Evolutionary conservation across 441 rosid genomes (phyloP).

Genomic region (Adansonia madagascariensis): DNA sequence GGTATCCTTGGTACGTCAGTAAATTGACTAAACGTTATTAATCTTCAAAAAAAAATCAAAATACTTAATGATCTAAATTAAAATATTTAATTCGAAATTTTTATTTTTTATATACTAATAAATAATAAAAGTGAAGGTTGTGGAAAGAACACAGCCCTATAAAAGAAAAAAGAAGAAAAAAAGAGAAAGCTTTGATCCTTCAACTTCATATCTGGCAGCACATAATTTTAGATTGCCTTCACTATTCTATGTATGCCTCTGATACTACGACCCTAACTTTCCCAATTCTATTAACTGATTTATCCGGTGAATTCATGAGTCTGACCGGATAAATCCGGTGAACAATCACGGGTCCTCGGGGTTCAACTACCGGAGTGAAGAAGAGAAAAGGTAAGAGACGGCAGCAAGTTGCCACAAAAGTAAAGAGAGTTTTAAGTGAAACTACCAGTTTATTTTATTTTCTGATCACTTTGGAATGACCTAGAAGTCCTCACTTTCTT

Average conservation of each 20-base stretch:
- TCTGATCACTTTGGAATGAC: conserved; percentile 10
- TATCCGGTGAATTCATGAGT: conserved; percentile 31
- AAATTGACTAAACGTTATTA: no score
- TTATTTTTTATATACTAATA: no score
- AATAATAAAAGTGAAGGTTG: conserved; percentile 15
- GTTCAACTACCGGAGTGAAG: conserved; percentile 41
- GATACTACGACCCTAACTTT: background rate
- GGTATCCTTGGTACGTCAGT: no score
- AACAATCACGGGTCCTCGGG: conserved; percentile 54
- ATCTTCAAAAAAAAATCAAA: no score
- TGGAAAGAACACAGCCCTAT: conserved; percentile 6
- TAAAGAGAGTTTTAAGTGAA: conserved; percentile 22
- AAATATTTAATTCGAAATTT: no score
- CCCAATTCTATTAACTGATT: conserved; percentile 25
- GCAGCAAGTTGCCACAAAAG: conserved; percentile 46
- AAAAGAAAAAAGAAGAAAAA: no score
- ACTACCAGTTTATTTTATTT: conserved; percentile 30
- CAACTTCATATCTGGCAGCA: conserved; percentile 82
- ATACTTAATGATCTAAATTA: no score
- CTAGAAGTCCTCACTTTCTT: conserved; percentile 23
- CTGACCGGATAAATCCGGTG: conserved; percentile 38
- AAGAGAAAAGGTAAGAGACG: conserved; percentile 32
- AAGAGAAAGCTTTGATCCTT: conserved; percentile 69
- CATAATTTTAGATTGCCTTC: conserved; percentile 44
- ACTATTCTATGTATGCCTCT: conserved; percentile 27